phyloP scores from a whole-genome alignment of 192 early-diverging fungal genomes.

The Spizellomyces punctatus region DNA sequence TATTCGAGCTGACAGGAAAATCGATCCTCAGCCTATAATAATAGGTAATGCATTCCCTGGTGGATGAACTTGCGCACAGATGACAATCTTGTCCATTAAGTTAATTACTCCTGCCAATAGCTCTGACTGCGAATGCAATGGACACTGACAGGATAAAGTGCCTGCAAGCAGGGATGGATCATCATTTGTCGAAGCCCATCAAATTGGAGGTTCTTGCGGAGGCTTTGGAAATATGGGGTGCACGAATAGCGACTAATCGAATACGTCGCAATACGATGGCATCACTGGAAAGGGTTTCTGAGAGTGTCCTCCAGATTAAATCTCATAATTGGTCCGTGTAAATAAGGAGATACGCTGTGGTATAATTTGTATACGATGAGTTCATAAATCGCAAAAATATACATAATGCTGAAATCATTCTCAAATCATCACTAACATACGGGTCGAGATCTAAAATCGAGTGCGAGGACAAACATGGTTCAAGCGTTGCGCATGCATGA shows the following conservation, averaged over 20 bases:
- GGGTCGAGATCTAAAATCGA: background rate
- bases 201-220: conserved; percentile 26
- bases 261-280: background rate
- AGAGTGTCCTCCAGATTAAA: too few relatives aligned
- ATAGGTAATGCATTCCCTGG: background rate
- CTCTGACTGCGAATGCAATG: conserved; percentile 38
- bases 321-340: too few relatives aligned
- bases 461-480: conserved; percentile 37
- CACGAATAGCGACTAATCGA: background rate
- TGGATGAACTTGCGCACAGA: background rate
- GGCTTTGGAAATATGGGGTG: conserved; percentile 30
- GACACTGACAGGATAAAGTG: conserved; percentile 26
- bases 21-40: conserved; percentile 19
- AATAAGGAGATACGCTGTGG: too few relatives aligned
- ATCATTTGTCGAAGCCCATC: conserved; percentile 31
- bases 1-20: conserved; percentile 61
- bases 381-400: too few relatives aligned
- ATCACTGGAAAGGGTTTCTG: too few relatives aligned
- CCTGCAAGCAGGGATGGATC: conserved; percentile 32
- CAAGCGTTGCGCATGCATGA: conserved; percentile 28
- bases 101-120: background rate
- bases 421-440: too few relatives aligned
- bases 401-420: too few relatives aligned
- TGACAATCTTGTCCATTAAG: background rate
- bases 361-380: too few relatives aligned